phyloP scores from a whole-genome alignment of 768 basidiomycete species.

The Daedaleopsis sinensis region DNA sequence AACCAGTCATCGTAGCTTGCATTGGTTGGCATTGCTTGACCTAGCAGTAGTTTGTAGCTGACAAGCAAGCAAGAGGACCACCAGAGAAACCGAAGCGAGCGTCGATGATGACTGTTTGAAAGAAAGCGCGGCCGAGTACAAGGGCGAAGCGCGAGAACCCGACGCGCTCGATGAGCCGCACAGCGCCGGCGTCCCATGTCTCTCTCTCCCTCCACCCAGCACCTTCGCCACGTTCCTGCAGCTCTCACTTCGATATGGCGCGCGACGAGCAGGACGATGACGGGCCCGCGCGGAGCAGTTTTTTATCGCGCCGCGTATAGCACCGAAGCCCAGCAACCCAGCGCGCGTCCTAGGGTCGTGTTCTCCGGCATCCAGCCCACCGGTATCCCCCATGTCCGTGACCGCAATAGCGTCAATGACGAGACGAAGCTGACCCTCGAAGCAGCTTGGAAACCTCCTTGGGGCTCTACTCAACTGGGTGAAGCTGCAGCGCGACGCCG shows the following conservation, averaged over 20 bases:
- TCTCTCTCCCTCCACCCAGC: conserved; percentile 11
- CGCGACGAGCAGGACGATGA: background rate
- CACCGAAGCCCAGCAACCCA: background rate
- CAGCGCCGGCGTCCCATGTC: conserved; percentile 12
- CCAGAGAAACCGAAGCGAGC: background rate
- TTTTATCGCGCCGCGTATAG: background rate
- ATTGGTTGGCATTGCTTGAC: conserved; percentile 8
- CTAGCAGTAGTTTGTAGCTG: background rate
- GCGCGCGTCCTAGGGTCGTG: conserved; percentile 44
- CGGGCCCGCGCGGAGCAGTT: background rate
- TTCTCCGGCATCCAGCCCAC: conserved; percentile 96
- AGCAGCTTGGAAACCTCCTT: conserved; percentile 89
- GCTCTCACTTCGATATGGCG: conserved; percentile 1
- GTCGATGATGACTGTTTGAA: conserved; percentile 6
- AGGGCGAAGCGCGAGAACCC: background rate
- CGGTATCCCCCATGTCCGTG: conserved; percentile 81
- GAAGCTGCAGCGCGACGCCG: conserved; percentile 64
- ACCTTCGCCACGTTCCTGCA: conserved; percentile 6
- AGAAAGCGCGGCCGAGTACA: background rate
- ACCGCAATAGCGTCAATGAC: background rate
- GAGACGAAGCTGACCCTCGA: conserved; percentile 5
- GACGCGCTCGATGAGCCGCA: background rate
- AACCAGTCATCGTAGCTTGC: conserved; percentile 20
- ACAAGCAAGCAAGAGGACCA: background rate
- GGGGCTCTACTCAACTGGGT: conserved; percentile 94